Evolutionary conservation across 1,139 yeast species (phyloP), one percentile per base, ranked within the genome.

Genomic region (Geotrichum bryndzae): DNA sequence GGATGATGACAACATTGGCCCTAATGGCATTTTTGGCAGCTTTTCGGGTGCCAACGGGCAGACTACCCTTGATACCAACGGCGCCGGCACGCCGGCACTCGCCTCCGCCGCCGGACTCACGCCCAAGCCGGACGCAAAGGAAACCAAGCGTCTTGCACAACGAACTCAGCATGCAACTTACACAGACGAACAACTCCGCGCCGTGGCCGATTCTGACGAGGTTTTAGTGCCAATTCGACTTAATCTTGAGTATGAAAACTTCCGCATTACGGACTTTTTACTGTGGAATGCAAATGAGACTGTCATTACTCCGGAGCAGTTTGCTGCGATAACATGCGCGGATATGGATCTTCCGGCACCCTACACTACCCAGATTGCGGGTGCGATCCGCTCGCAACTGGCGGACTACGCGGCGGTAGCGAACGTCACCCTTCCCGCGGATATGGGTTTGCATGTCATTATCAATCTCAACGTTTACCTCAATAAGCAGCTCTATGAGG

Each of bases 271-370:
- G 25, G 99, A 94, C 70, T 85, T 85, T 65, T 86, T 95, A 69
- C 82, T 92, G 82, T 94, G 99, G 99, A 91, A 94, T 71, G 70
- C 89, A 55, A 85, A 87, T 69, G 98, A 94, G 70, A 77, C 84
- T 23, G 73, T 72, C 27, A 79, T 92, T 29, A 86, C 96, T 0
- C 97, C 98, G 0, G 90, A 86, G 63, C 86, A 86, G 66, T 92
- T 92, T 76, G 94, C 97, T 0, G 79, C 82, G 33, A 82, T 90
- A 38, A 82, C 92, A 66, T 86, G 96, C 69, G 83, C 83, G 60
- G 99, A 94, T 68, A 79, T 94, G 66, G 97, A 91, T 65, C 79
- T 95, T 55, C 90, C 95, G 1, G 63, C 62, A 23, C 74, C 82
- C 51, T 60, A 52, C 11, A 87, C 87, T 63, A 77, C 82, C 55